Base-by-base conservation (phyloP, 371 early-diverging fungal species). In the Apophysomyces trapeziformis region DNA sequence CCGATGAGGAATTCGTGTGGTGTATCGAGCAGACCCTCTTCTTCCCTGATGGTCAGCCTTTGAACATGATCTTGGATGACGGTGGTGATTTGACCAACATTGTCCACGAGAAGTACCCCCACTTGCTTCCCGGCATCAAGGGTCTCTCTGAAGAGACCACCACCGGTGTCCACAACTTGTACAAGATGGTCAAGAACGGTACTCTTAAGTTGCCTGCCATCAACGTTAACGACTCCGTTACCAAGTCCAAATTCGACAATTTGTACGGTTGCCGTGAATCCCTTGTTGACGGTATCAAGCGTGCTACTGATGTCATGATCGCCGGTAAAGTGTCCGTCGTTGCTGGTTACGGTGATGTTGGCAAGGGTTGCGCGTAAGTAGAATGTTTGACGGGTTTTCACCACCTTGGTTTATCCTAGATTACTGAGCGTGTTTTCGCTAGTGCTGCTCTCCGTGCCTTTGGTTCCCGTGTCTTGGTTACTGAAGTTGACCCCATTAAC, bases 181-280 rank as follows among this genome's bases (percentile, higher is more conserved):
- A 96, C 91, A 90, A 92, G 88, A 95, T 93, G 94, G 83, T 96
- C 71, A 93, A 93, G 87, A 92, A 95, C 70, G 91, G 92, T 77
- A 87, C 86, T 73, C 93, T 98, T 74, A 94, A 93, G 89, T 90
- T 97, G 67, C 96, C 98, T 61, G 96, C 99, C 83, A 97, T 98
- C 89, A 97, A 97, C 88, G 96, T 98, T 80, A 98, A 98, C 89
- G 97, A 97, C 89, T 96, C 97, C 41, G 99, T 98, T 72, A 98
- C 98, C 86, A 98, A 98, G 91, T 92, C 93, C 89, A 98, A 98
- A 90, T 97, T 97, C 81, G 97, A 98, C 85, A 98, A 98, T 92
- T 83, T 98, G 72, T 98, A 98, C 87, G 98, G 97, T 70, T 98
- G 98, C 91, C 95, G 98, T 84, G 99, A 98, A 88, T 96, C 97